Percentiles rank a stretch among this genome's conserved stretches.
These are phyloP conservation scores for Pythium graminicola DNA, from an alignment of 352 stramenopile species.

Conservation along the genomic window DNA sequence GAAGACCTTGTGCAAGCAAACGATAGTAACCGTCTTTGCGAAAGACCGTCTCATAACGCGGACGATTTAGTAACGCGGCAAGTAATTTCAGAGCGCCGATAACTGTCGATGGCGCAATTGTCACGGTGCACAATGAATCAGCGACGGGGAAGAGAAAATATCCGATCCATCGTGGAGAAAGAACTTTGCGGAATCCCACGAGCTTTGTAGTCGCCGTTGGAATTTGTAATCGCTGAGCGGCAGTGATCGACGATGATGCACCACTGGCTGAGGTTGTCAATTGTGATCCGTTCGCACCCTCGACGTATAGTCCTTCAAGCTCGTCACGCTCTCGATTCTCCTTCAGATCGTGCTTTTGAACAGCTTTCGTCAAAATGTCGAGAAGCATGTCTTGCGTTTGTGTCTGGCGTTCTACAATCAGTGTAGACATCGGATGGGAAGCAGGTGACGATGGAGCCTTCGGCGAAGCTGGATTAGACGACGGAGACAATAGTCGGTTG, in stretches of 20 bases:
- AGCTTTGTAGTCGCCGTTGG: constrained; percentile 32
- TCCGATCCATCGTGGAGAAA: constrained; percentile 56
- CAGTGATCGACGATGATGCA: constrained; percentile 1
- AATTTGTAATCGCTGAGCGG: constrained; percentile 38
- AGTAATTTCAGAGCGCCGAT: constrained; percentile 48
- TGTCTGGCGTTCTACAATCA: constrained; percentile 26
- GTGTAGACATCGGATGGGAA: neutral
- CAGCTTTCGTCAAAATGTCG: constrained; percentile 54
- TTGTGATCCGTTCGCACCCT: neutral
- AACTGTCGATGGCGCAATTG: constrained; percentile 42
- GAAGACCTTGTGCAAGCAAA: constrained; percentile 52
- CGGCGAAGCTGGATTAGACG: neutral
- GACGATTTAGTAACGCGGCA: constrained; percentile 33
- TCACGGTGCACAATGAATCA: constrained; percentile 10
- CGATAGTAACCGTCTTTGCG: constrained; percentile 68
- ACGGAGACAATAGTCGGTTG: neutral
- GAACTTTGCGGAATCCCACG: constrained; percentile 50
- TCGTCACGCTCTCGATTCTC: constrained; percentile 47
- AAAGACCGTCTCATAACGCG: constrained; percentile 47
- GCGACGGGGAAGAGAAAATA: constrained; percentile 48
- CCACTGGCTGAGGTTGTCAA: constrained; percentile 6
- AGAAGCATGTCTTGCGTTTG: constrained; percentile 56
- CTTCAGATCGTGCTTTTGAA: constrained; percentile 71
- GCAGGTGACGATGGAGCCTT: constrained; percentile 3
- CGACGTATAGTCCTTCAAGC: constrained; percentile 18